These are phyloP conservation scores for Juncus effusus DNA, from an alignment of 176 grass and related monocot genomes.

Conservation along the genomic window DNA sequence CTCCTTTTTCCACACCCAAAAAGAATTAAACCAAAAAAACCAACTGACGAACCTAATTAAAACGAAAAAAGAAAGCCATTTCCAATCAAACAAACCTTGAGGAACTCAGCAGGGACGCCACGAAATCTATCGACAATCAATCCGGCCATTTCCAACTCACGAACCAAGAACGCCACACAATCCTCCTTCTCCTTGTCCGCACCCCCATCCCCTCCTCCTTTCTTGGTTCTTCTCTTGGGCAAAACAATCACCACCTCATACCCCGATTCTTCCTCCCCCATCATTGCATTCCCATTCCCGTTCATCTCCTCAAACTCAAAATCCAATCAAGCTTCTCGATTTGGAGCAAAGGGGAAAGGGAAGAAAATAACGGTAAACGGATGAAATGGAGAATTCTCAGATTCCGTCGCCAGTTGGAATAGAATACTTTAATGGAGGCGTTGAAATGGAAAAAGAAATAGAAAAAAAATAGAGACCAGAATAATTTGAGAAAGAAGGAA, in stretches of 20 bases:
- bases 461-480: background rate
- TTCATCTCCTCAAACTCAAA: slow-evolving; percentile 23
- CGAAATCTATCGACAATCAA: slow-evolving; percentile 68
- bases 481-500: slow-evolving; percentile 20
- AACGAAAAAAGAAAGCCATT: background rate
- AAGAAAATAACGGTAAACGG: slow-evolving; percentile 4
- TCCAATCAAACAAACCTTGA: slow-evolving; percentile 42
- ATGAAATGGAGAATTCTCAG: too few species aligned
- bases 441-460: slow-evolving; percentile 16
- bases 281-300: slow-evolving; percentile 3
- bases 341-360: slow-evolving; percentile 26
- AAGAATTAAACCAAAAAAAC: background rate
- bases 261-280: slow-evolving; percentile 38
- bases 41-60: background rate
- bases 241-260: slow-evolving; percentile 75
- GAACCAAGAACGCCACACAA: slow-evolving; percentile 57
- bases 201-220: slow-evolving; percentile 19
- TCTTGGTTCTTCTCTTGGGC: slow-evolving; percentile 47
- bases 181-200: slow-evolving; percentile 6
- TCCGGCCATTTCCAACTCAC: slow-evolving; percentile 54
- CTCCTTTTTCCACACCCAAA: background rate
- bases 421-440: too few species aligned
- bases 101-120: slow-evolving; percentile 75
- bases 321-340: background rate
- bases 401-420: too few species aligned